These are phyloP conservation scores for Scenedesmus sp. DNA, from an alignment of 163 green algal genomes.

Conservation along the genomic window DNA sequence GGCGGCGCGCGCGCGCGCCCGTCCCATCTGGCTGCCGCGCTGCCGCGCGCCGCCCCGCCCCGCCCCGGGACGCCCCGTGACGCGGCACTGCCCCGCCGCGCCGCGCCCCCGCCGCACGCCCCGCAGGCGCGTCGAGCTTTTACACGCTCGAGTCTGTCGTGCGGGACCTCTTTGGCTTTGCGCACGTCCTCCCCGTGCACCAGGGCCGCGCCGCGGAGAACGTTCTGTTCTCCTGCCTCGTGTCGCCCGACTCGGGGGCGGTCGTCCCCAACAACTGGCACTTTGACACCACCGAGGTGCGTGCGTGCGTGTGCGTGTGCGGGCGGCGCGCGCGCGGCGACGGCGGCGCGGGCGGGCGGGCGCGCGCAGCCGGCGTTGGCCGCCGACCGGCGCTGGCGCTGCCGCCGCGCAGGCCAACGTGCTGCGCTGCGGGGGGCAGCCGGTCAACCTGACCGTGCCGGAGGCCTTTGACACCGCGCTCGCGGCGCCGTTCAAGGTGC, in stretches of 20 bases:
- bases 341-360: too few species aligned
- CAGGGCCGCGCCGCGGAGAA: conserved; percentile 46
- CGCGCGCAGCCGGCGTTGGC: too few species aligned
- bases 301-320: too few species aligned
- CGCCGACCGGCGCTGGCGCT: not conserved
- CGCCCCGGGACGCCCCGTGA: too few species aligned
- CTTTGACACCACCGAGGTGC: conserved; percentile 45
- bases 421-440: conserved; percentile 38
- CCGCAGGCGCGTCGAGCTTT: conserved; percentile 32
- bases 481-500: conserved; percentile 30
- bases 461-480: conserved; percentile 41
- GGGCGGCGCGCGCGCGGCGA: too few species aligned
- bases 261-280: conserved; percentile 48
- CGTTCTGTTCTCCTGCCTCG: conserved; percentile 45
- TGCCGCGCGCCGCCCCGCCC: too few species aligned
- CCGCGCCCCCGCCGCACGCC: too few species aligned
- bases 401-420: conserved; percentile 30
- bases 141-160: conserved; percentile 38
- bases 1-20: too few species aligned
- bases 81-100: too few species aligned
- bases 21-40: too few species aligned
- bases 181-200: conserved; percentile 42
- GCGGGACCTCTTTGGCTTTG: conserved; percentile 43
- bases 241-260: conserved; percentile 12
- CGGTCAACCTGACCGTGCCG: conserved; percentile 39